A percentile compares a stretch with the other conserved stretches of the same genome.
Conservation (phyloP, 345 rosid species). For the Salix arbutifolia region DNA sequence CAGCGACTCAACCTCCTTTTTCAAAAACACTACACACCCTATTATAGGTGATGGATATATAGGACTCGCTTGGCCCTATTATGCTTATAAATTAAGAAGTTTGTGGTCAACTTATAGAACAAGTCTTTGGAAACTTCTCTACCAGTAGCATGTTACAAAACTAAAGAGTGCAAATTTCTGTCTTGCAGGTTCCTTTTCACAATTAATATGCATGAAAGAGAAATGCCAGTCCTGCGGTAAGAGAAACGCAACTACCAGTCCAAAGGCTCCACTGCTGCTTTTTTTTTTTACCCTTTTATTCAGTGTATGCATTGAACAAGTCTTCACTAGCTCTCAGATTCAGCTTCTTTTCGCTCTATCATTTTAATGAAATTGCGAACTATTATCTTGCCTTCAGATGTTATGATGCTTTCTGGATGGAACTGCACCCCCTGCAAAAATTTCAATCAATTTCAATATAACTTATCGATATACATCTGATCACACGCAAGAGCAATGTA, state of each 20-base stretch:
- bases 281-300: not conserved
- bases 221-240: not conserved
- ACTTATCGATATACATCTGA: no score
- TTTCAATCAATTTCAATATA: conserved; percentile 1
- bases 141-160: not conserved
- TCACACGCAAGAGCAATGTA: not conserved
- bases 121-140: not conserved
- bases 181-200: not conserved
- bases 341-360: conserved; percentile 20
- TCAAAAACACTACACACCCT: no score
- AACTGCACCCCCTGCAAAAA: conserved; percentile 82
- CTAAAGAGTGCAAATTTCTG: not conserved
- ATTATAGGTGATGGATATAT: no score
- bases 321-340: not conserved
- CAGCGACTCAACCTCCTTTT: no score
- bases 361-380: conserved; percentile 63
- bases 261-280: not conserved
- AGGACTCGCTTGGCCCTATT: no score
- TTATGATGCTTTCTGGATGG: conserved; percentile 96
- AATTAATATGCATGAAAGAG: not conserved
- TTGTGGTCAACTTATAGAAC: not conserved
- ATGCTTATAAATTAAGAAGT: no score
- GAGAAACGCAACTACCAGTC: not conserved
- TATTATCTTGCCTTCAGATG: conserved; percentile 64
- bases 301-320: not conserved